Conservation (phyloP, 2,329 filamentous ascomycete species). For the Hysterium pulicare region DNA sequence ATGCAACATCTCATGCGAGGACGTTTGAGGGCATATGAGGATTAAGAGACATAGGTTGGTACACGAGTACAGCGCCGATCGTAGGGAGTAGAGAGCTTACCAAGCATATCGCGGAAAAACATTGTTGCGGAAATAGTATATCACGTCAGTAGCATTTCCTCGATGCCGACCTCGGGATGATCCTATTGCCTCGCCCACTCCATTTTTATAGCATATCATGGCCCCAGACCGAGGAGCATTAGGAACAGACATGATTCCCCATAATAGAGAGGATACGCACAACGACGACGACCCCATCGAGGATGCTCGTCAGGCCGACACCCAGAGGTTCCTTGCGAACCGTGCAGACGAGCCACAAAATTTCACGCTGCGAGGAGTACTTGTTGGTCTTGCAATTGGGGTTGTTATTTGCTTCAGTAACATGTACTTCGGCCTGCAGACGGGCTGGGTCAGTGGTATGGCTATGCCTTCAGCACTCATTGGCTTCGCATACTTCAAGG, state of each 20-base stretch:
- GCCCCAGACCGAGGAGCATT: constrained; percentile 34
- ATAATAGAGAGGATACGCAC: constrained; percentile 11
- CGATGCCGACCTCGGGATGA: no score
- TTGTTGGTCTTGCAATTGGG: constrained; percentile 78
- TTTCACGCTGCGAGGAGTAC: constrained; percentile 79
- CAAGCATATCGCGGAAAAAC: no score
- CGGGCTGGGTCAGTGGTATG: constrained; percentile 82
- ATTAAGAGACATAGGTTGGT: no score
- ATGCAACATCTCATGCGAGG: no score
- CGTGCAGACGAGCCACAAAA: constrained; percentile 53
- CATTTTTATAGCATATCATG: constrained; percentile 20
- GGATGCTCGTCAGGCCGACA: constrained; percentile 13
- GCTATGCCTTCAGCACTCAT: constrained; percentile 94
- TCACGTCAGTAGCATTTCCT: no score
- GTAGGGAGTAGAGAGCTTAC: no score
- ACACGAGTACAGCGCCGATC: no score
- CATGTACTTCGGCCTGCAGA: constrained; percentile 98
- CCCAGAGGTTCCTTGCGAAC: constrained; percentile 24
- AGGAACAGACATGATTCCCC: constrained; percentile 3
- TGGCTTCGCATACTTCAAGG: constrained; percentile 90
- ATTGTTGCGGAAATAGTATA: no score
- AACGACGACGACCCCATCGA: constrained; percentile 2
- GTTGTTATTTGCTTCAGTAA: constrained; percentile 94
- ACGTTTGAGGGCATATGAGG: no score
- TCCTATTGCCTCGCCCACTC: no score